These are phyloP conservation scores for Eustoma russellianum DNA, from an alignment of 257 asterid species.

Conservation along the genomic window DNA sequence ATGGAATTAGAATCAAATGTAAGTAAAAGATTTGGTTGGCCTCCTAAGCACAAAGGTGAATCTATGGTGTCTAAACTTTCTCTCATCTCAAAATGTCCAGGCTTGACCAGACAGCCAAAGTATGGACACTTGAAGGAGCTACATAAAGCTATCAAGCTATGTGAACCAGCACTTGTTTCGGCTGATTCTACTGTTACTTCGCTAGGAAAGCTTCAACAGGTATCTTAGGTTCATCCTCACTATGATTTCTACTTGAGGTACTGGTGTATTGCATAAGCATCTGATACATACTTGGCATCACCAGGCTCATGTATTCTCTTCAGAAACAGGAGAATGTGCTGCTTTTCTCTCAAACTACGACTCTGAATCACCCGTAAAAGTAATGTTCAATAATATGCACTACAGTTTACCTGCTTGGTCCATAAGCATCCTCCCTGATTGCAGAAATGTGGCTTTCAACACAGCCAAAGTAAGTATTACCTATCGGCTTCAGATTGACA, in stretches of 20 bases:
- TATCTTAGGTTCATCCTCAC: conserved; percentile 11
- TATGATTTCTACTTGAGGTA: neutral
- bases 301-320: conserved; percentile 79
- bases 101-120: conserved; percentile 80
- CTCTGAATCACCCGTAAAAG: conserved; percentile 42
- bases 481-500: neutral
- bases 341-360: conserved; percentile 83
- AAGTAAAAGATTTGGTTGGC: too few species aligned
- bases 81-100: conserved; percentile 24
- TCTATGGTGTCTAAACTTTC: neutral
- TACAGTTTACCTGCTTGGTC: conserved; percentile 93
- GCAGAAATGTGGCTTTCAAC: conserved; percentile 79
- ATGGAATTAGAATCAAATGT: too few species aligned
- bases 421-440: conserved; percentile 89
- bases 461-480: conserved; percentile 72
- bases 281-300: conserved; percentile 6
- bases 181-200: conserved; percentile 78
- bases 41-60: too few species aligned
- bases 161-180: conserved; percentile 69
- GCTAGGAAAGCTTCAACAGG: conserved; percentile 90
- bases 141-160: conserved; percentile 68
- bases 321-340: conserved; percentile 76
- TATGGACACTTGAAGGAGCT: conserved; percentile 88
- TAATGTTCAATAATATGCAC: conserved; percentile 80
- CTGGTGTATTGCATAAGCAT: neutral